These are phyloP conservation scores for Aspergillus arachidicola DNA, from an alignment of 2,329 filamentous ascomycete genomes.

Conservation along the genomic window DNA sequence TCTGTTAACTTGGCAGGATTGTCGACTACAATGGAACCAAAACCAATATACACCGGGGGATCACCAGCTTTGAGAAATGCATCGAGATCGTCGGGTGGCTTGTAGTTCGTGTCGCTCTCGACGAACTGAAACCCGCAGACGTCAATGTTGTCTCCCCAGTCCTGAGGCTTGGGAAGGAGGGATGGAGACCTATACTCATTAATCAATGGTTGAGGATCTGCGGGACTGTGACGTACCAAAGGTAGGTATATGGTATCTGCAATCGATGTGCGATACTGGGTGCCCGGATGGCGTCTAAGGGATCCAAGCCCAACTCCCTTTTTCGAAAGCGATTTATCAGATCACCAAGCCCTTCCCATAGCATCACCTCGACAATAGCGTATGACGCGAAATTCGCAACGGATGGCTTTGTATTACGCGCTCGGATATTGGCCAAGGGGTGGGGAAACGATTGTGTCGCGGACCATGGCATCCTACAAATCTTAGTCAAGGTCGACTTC, in stretches of 20 bases:
- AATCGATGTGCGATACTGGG: slow-evolving; percentile 77
- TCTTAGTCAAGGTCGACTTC: not conserved
- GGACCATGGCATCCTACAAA: slow-evolving; percentile 77
- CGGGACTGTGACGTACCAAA: slow-evolving; percentile 60
- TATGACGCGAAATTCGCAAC: slow-evolving; percentile 84
- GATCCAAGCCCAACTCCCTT: slow-evolving; percentile 72
- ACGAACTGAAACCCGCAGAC: slow-evolving; percentile 79
- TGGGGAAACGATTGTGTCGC: slow-evolving; percentile 84
- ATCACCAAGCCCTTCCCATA: slow-evolving; percentile 89
- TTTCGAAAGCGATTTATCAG: slow-evolving; percentile 86
- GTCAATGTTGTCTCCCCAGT: slow-evolving; percentile 73
- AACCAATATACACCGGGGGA: slow-evolving; percentile 79
- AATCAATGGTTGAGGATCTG: slow-evolving; percentile 10
- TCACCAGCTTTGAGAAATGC: slow-evolving; percentile 69
- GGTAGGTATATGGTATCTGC: slow-evolving; percentile 83
- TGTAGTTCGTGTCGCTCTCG: slow-evolving; percentile 66
- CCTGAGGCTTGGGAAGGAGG: slow-evolving; percentile 74
- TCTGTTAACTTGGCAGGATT: slow-evolving; percentile 71
- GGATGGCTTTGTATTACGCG: slow-evolving; percentile 72
- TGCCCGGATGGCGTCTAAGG: slow-evolving; percentile 78
- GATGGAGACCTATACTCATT: slow-evolving; percentile 61
- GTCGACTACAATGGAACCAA: slow-evolving; percentile 80
- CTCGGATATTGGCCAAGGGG: slow-evolving; percentile 79
- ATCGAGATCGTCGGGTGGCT: slow-evolving; percentile 65
- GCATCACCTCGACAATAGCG: slow-evolving; percentile 84